Evolutionary conservation across 1,284 basidiomycete genomes (phyloP), one percentile per base, ranked within the genome.

Genomic region (Sporisorium sorghi): DNA sequence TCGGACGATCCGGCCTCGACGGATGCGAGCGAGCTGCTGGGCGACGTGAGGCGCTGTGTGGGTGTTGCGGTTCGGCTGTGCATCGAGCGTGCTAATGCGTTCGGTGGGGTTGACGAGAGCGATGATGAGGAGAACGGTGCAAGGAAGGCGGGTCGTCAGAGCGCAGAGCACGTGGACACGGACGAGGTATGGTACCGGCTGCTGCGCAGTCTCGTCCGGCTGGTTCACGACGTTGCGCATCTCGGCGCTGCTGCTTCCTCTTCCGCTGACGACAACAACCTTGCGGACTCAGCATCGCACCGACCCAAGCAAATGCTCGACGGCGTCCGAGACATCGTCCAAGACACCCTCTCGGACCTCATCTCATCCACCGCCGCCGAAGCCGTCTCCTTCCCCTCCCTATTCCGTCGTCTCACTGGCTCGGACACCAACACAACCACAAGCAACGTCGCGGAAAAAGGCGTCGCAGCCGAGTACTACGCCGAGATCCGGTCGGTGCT

Each of bases 101-200:
- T 69, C 24, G 51, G 52, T 15, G 72, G 71, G 1, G 47, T 30
- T 2, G 52, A 66, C n/a, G 68, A 75, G 26, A 69, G 64, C 47
- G 73, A 71, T n/a, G 67, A 71, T 19, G 73, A 75, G 24, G 60
- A 64, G 1, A 15, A n/a, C 26, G 28, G 14, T 4, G 35, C 15
- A 11, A 24, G 42, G 6, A 37, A 21, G 19, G 15, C 37, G 7
- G 19, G 17, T 15, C 49, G 9, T 42, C 10, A 35, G 15, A 17
- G 30, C 7, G 46, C 28, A 32, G 53, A 42, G 23, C 49, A 33
- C 12, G 28, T 75, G 32, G 88, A 90, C 2, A 86, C 91, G 15
- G 93, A 95, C 81, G 93, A 97, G 76, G 89, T 94, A 76, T 98
- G 95, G 95, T 94, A 93, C 83, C 89, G 90, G 66, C 87, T 97